These are phyloP conservation scores for Fomitopsis palustris DNA, from an alignment of 1,284 basidiomycete species.

Conservation along the genomic window DNA sequence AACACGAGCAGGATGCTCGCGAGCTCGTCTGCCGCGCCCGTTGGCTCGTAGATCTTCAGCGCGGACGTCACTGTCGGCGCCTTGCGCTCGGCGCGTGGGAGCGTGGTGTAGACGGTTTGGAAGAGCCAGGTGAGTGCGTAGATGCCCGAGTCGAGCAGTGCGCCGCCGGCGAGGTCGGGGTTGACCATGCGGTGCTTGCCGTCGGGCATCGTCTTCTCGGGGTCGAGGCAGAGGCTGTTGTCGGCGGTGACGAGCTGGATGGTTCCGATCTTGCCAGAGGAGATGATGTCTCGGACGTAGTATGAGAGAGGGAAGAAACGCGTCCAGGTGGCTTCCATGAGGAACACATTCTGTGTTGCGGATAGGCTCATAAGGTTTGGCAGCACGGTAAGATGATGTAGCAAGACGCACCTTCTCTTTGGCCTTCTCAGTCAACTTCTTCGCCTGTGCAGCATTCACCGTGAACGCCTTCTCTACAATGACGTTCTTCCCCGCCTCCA, in stretches of 20 bases:
- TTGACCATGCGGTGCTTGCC: constrained; percentile 2
- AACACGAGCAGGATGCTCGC: background rate
- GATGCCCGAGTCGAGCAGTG: constrained; percentile 1
- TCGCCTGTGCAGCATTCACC: background rate
- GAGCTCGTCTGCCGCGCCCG: background rate
- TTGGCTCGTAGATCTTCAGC: constrained; percentile 1
- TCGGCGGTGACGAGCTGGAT: background rate
- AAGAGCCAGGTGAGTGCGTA: constrained; percentile 1
- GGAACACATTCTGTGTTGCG: background rate
- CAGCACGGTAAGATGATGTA: background rate
- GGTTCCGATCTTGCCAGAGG: background rate
- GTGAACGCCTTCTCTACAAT: background rate
- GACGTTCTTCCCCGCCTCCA: background rate
- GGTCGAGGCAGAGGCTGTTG: background rate
- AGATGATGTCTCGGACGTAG: constrained; percentile 1
- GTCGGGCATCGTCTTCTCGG: background rate
- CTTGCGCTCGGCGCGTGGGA: background rate
- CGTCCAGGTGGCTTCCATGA: constrained; percentile 1
- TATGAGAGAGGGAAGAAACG: background rate
- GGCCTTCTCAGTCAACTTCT: background rate
- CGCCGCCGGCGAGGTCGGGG: constrained; percentile 1
- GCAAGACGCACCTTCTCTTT: background rate
- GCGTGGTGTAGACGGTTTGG: constrained; percentile 2
- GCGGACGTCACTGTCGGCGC: background rate
- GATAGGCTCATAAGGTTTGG: background rate